phyloP scores from a whole-genome alignment of 2,329 filamentous ascomycete genomes.

The Diplodia mutila region DNA sequence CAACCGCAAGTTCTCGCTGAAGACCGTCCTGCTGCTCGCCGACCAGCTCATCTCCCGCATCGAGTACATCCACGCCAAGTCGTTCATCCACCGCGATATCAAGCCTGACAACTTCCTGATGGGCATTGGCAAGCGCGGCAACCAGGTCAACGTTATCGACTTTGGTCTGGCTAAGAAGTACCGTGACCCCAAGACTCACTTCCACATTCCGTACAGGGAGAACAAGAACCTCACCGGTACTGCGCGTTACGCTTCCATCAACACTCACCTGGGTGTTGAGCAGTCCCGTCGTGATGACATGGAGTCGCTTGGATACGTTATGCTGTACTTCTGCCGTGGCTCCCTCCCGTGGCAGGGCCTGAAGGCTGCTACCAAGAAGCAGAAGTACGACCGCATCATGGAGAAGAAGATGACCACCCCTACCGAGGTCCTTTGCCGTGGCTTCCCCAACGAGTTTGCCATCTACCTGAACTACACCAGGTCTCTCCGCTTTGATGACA shows the following conservation, averaged over 20 bases:
- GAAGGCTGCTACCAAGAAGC: conserved; percentile 99
- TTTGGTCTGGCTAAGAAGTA: conserved; percentile 99
- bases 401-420: conserved; percentile 99
- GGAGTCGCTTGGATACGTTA: conserved; percentile 98
- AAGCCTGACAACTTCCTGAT: conserved; percentile 99
- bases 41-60: conserved; percentile 99
- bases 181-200: conserved; percentile 98
- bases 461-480: conserved; percentile 99
- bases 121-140: conserved; percentile 98
- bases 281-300: conserved; percentile 99
- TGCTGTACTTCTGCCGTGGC: conserved; percentile 99
- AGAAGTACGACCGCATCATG: conserved; percentile 99
- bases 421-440: conserved; percentile 96
- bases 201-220: conserved; percentile 99
- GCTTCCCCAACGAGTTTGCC: conserved; percentile 98
- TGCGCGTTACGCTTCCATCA: conserved; percentile 97
- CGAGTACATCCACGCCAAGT: conserved; percentile 99
- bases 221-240: conserved; percentile 99
- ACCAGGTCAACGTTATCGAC: conserved; percentile 99
- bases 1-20: conserved; percentile 99
- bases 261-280: conserved; percentile 97
- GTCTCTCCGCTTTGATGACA: conserved; percentile 98
- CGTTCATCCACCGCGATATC: conserved; percentile 99
- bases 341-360: conserved; percentile 98
- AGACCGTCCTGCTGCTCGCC: conserved; percentile 94